Percentiles rank a stretch among this genome's conserved stretches.
Evolutionary conservation across 2,329 filamentous ascomycete species (phyloP).

Genomic region (Aquanectria penicillioides): DNA sequence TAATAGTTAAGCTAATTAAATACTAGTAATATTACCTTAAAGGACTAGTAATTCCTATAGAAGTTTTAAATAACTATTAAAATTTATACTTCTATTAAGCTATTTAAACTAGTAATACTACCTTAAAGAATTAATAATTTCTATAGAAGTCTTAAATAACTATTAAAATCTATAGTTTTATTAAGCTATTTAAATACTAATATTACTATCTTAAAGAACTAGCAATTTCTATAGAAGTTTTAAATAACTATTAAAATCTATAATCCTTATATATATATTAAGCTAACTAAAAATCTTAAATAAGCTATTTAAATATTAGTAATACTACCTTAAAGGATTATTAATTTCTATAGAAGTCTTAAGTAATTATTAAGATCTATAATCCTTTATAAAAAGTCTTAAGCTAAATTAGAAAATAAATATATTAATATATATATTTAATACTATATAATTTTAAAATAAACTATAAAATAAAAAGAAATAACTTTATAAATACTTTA

Average conservation of each 20-base stretch:
- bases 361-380: conserved; percentile 6
- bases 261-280: too few species aligned
- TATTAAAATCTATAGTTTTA: not conserved
- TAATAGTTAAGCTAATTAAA: too few species aligned
- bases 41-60: not conserved
- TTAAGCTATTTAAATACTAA: not conserved
- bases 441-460: not conserved
- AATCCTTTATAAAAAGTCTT: not conserved
- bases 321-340: not conserved
- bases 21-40: conserved; percentile 1
- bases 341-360: not conserved
- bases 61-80: conserved; percentile 10
- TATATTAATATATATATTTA: not conserved
- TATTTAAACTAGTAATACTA: too few species aligned
- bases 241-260: conserved; percentile 7
- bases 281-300: not conserved
- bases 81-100: too few species aligned
- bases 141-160: too few species aligned
- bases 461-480: not conserved
- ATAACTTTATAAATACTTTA: not conserved
- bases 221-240: not conserved
- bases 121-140: too few species aligned
- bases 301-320: not conserved
- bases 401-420: not conserved
- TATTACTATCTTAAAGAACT: conserved; percentile 1